These are phyloP conservation scores for Diaporthe sp. DNA, from an alignment of 2,329 filamentous ascomycete species.

Conservation along the genomic window DNA sequence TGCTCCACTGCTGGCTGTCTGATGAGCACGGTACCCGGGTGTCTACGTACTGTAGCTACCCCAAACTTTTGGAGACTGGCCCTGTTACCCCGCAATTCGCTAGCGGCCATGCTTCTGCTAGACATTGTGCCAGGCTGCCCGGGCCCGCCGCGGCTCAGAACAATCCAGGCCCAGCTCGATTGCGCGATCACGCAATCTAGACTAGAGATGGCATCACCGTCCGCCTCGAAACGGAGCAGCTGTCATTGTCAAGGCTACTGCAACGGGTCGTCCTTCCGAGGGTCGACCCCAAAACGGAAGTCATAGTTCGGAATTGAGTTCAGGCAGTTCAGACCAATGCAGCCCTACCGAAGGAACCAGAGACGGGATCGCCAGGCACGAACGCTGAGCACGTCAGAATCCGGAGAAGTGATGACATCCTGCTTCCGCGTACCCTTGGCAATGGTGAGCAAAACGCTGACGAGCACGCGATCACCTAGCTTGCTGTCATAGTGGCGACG, in stretches of 20 bases:
- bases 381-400: slow-evolving; percentile 30
- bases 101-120: slow-evolving; percentile 1
- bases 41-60: background rate
- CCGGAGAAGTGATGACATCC: slow-evolving; percentile 26
- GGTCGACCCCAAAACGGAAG: slow-evolving; percentile 10
- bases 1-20: slow-evolving; percentile 2
- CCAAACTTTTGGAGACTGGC: background rate
- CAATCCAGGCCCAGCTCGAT: no score
- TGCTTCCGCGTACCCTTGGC: background rate
- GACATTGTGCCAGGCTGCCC: background rate
- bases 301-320: slow-evolving; percentile 1
- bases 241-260: background rate
- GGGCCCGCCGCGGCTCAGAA: background rate
- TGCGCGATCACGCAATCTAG: slow-evolving; percentile 26
- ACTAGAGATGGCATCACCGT: slow-evolving; percentile 26
- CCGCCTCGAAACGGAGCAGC: background rate
- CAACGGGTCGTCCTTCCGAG: background rate
- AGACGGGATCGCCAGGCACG: slow-evolving; percentile 30
- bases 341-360: slow-evolving; percentile 33
- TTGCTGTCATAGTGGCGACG: background rate
- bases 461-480: background rate
- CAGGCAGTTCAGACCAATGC: slow-evolving; percentile 17
- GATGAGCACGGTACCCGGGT: background rate
- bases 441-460: background rate
- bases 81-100: background rate